Percentiles rank a stretch among this genome's conserved stretches.
Conservation (phyloP, 1,139 yeast genomes). For the Hyphopichia burtonii region DNA sequence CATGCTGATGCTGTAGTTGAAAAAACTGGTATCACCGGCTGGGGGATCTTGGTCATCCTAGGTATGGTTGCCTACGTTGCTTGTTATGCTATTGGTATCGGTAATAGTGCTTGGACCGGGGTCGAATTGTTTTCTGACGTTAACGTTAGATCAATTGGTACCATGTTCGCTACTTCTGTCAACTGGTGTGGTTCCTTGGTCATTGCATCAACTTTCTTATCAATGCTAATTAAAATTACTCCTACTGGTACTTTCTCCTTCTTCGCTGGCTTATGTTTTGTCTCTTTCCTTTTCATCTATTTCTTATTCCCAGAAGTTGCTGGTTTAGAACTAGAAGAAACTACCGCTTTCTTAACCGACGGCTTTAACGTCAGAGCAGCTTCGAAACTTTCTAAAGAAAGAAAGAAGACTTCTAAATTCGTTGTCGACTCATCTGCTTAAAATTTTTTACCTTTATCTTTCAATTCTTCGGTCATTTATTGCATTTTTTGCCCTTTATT, state of each 20-base stretch:
- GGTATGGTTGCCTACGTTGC: slow-evolving; percentile 88
- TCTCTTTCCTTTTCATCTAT: slow-evolving; percentile 70
- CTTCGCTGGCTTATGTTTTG: slow-evolving; percentile 75
- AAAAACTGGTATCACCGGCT: slow-evolving; percentile 57
- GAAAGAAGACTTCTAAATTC: slow-evolving; percentile 28
- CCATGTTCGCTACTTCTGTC: slow-evolving; percentile 87
- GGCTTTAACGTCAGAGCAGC: slow-evolving; percentile 86
- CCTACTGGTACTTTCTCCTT: slow-evolving; percentile 93
- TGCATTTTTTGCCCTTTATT: background rate
- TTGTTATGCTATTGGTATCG: slow-evolving; percentile 89
- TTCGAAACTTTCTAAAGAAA: slow-evolving; percentile 55
- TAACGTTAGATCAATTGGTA: slow-evolving; percentile 87
- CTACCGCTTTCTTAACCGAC: slow-evolving; percentile 71
- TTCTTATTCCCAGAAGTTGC: slow-evolving; percentile 92
- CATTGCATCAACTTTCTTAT: slow-evolving; percentile 85
- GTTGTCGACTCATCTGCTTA: slow-evolving; percentile 6
- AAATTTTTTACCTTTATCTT: background rate
- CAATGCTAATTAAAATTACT: slow-evolving; percentile 89
- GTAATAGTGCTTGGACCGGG: slow-evolving; percentile 98
- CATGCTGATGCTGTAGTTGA: slow-evolving; percentile 42
- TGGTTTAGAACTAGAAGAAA: slow-evolving; percentile 87
- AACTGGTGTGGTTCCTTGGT: slow-evolving; percentile 96
- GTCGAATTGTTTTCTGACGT: slow-evolving; percentile 89
- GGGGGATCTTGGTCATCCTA: slow-evolving; percentile 85
- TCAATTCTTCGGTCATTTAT: background rate